Evolutionary conservation across 2,329 filamentous ascomycete genomes (phyloP).

Genomic region (Coniella vitis): DNA sequence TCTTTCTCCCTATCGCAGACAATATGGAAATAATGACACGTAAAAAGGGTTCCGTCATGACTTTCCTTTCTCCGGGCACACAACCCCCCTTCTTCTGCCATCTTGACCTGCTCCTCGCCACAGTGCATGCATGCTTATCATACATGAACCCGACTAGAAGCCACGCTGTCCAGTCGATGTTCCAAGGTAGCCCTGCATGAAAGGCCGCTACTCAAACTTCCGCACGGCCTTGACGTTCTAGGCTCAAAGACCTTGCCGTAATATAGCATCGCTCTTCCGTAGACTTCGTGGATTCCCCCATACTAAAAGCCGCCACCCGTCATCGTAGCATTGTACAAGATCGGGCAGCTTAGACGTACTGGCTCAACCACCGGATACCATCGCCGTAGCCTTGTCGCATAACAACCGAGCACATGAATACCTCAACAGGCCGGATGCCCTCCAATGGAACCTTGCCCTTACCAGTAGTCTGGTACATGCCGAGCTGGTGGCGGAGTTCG

Average conservation of each 20-base stretch:
- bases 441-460: conserved; percentile 88
- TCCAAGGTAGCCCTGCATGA: no score
- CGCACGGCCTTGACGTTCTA: no score
- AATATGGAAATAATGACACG: conserved; percentile 5
- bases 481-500: conserved; percentile 84
- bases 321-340: neutral
- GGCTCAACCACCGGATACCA: conserved; percentile 84
- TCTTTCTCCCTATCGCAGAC: conserved; percentile 10
- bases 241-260: no score
- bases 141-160: no score
- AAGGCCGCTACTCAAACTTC: no score
- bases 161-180: no score
- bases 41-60: neutral
- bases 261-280: no score
- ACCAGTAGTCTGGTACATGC: conserved; percentile 91
- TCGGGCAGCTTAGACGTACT: conserved; percentile 64
- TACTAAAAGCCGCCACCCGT: neutral
- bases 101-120: neutral
- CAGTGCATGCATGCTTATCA: no score
- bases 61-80: neutral
- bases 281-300: neutral
- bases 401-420: conserved; percentile 98
- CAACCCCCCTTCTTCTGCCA: neutral
- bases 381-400: conserved; percentile 96
- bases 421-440: conserved; percentile 89